Evolutionary conservation across 2,329 filamentous ascomycete genomes (phyloP).

Genomic region (Diaporthe capsici): DNA sequence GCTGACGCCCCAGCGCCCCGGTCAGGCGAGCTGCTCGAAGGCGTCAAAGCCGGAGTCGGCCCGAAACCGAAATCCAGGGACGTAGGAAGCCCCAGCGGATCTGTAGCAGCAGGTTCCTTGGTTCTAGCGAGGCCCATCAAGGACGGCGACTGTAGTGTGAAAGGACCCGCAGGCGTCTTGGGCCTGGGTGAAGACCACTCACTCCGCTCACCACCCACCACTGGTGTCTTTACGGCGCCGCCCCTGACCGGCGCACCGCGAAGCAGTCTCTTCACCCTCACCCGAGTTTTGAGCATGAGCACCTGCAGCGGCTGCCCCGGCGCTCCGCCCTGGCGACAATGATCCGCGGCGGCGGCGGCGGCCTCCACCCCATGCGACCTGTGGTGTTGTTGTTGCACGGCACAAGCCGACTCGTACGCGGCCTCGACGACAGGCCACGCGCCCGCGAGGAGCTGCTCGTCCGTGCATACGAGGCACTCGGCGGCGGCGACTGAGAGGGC

Average conservation of each 20-base stretch:
- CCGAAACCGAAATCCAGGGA: not conserved
- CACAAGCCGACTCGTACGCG: conserved; percentile 33
- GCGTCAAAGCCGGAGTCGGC: not conserved
- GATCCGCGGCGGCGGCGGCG: not conserved
- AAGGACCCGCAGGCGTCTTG: not conserved
- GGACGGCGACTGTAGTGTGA: not conserved
- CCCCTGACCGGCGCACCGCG: not conserved
- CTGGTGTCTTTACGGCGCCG: not conserved
- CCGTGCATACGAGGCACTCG: conserved; percentile 48
- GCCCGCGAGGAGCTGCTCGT: conserved; percentile 41
- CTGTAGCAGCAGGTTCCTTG: not conserved
- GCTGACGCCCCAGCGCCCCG: not conserved
- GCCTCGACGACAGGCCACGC: conserved; percentile 49
- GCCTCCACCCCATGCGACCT: not conserved
- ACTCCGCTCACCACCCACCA: not conserved
- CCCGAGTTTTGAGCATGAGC: not conserved
- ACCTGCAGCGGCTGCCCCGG: not conserved
- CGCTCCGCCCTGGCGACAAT: not conserved
- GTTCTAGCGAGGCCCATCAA: not conserved
- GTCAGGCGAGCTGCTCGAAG: not conserved
- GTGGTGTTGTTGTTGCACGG: not conserved
- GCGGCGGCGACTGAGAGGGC: conserved; percentile 47
- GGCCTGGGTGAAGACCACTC: not conserved
- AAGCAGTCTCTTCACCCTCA: not conserved
- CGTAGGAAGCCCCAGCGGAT: not conserved